Conservation (phyloP, 2,329 filamentous ascomycete species). For the Leptodontidium sp. region DNA sequence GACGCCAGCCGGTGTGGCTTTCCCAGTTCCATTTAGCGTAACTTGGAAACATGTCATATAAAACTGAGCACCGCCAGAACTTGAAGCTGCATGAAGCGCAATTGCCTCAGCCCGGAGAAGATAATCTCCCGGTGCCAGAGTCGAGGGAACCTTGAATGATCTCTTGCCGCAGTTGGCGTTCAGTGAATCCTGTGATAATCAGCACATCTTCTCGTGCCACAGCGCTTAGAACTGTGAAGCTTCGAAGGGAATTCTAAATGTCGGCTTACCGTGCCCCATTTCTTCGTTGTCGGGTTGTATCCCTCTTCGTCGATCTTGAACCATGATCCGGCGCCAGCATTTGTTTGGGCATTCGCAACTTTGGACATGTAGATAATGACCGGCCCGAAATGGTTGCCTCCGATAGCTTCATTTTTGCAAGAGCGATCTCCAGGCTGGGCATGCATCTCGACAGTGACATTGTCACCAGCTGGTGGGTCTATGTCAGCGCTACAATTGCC, state of each 20-base stretch:
- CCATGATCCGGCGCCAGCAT: conserved; percentile 55
- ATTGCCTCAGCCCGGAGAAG: conserved; percentile 63
- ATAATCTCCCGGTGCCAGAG: conserved; percentile 62
- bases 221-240: conserved; percentile 5
- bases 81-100: conserved; percentile 60
- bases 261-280: conserved; percentile 35
- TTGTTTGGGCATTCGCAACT: conserved; percentile 56
- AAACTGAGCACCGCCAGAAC: conserved; percentile 49
- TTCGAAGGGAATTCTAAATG: not conserved
- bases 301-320: conserved; percentile 57
- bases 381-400: conserved; percentile 62
- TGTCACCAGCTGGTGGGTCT: conserved; percentile 49
- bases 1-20: conserved; percentile 49
- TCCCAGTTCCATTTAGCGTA: conserved; percentile 54
- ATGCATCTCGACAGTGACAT: conserved; percentile 66
- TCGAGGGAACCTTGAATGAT: conserved; percentile 58
- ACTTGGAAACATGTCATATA: conserved; percentile 54
- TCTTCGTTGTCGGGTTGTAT: conserved; percentile 34
- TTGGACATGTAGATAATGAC: conserved; percentile 61
- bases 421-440: conserved; percentile 55
- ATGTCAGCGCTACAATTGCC: not conserved
- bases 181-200: conserved; percentile 36
- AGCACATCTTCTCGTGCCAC: not conserved
- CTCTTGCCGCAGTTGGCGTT: conserved; percentile 54
- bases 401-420: conserved; percentile 59